A percentile compares a stretch with the other conserved stretches of the same genome.
phyloP scores from a whole-genome alignment of 352 stramenopile genomes.

The Pythium apleroticum region DNA sequence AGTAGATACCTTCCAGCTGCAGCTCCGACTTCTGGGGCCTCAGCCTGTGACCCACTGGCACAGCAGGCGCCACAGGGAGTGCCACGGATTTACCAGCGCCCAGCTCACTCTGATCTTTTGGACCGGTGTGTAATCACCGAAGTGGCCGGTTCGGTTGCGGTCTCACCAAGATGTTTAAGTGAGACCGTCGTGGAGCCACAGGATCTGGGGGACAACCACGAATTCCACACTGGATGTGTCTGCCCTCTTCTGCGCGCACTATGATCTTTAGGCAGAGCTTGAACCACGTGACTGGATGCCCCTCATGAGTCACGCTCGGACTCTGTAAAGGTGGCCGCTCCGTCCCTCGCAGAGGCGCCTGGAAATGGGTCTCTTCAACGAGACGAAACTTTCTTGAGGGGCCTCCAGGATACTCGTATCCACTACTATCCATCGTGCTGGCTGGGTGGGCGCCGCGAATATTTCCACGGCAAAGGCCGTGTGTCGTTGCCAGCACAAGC shows the following conservation, averaged over 20 bases:
- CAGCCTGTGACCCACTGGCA: background rate
- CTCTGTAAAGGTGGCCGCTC: background rate
- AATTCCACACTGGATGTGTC: conserved; percentile 20
- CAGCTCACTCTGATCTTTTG: background rate
- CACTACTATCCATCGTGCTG: no score
- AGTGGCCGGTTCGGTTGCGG: conserved; percentile 9
- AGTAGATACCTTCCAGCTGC: conserved; percentile 2
- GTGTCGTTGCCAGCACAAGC: no score
- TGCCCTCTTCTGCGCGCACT: background rate
- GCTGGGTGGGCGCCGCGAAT: background rate
- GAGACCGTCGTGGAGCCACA: conserved; percentile 5
- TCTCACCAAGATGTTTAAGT: conserved; percentile 22
- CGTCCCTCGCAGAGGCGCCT: background rate
- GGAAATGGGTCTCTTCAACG: background rate
- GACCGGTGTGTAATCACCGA: conserved; percentile 8
- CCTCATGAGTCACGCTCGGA: background rate
- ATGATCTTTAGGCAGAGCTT: background rate
- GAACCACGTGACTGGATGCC: background rate
- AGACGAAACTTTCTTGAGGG: background rate
- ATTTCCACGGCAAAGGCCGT: background rate
- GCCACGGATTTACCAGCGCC: background rate
- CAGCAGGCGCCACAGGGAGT: background rate
- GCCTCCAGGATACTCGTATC: background rate
- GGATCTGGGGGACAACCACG: conserved; percentile 1
- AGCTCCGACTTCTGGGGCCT: conserved; percentile 1